Conservation (phyloP, 352 stramenopile species). For the Phytophthora europaea region DNA sequence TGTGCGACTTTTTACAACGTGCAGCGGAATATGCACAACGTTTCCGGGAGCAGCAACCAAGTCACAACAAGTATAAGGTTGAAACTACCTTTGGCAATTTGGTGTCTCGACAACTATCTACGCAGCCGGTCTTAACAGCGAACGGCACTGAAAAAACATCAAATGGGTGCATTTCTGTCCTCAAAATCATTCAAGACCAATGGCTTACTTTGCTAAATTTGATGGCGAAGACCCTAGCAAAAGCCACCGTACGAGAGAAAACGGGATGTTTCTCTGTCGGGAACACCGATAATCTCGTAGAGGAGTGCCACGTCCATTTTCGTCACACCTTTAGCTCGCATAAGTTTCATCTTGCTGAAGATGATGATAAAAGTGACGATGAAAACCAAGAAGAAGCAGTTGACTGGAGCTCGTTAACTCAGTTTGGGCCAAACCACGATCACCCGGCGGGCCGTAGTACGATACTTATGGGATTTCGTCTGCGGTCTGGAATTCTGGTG, state of each 20-base stretch:
- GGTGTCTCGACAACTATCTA: slow-evolving; percentile 51
- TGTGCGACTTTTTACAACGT: slow-evolving; percentile 65
- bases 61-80: slow-evolving; percentile 52
- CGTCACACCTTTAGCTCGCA: slow-evolving; percentile 16
- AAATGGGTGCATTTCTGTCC: slow-evolving; percentile 22
- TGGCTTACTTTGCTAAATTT: slow-evolving; percentile 50
- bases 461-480: slow-evolving; percentile 46
- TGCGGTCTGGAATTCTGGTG: slow-evolving; percentile 37
- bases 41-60: slow-evolving; percentile 55
- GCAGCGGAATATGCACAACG: slow-evolving; percentile 46
- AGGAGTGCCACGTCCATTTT: slow-evolving; percentile 58
- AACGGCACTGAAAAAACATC: background rate
- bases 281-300: slow-evolving; percentile 19
- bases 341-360: slow-evolving; percentile 15
- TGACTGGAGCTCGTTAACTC: slow-evolving; percentile 62
- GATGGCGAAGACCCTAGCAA: slow-evolving; percentile 37
- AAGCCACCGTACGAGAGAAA: slow-evolving; percentile 28
- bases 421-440: slow-evolving; percentile 29
- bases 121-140: background rate
- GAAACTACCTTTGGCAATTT: slow-evolving; percentile 78
- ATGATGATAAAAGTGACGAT: slow-evolving; percentile 39
- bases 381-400: slow-evolving; percentile 56
- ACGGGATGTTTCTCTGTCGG: slow-evolving; percentile 47
- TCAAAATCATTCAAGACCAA: slow-evolving; percentile 43
- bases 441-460: slow-evolving; percentile 8